phyloP scores from a whole-genome alignment of 108 stramenopile species.

The Pseudonitzschia delicatissima region DNA sequence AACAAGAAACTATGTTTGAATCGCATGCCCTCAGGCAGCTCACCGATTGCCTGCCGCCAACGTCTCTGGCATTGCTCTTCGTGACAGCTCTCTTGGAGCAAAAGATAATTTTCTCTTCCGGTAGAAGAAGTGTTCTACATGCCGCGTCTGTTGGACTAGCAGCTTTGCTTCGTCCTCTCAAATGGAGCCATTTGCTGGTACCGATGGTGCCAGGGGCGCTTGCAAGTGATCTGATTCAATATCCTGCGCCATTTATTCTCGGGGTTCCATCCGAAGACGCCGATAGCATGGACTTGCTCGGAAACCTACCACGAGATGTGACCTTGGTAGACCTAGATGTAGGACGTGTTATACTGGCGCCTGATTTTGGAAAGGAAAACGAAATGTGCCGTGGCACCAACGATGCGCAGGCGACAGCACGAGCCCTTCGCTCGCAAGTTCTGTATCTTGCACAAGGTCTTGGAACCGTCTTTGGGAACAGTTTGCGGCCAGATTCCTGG shows the following conservation, averaged over 20 bases:
- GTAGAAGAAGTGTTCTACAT: slow-evolving; percentile 65
- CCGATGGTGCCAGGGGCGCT: slow-evolving; percentile 76
- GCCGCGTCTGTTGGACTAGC: slow-evolving; percentile 54
- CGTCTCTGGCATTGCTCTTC: slow-evolving; percentile 72
- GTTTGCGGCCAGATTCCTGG: slow-evolving; percentile 62
- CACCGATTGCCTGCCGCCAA: slow-evolving; percentile 65
- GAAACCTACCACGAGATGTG: slow-evolving; percentile 71
- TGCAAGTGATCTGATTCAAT: slow-evolving; percentile 76
- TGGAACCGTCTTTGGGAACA: slow-evolving; percentile 58
- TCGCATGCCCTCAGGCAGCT: slow-evolving; percentile 48
- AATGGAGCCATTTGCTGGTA: slow-evolving; percentile 80
- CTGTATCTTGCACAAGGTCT: slow-evolving; percentile 71
- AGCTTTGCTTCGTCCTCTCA: slow-evolving; percentile 58
- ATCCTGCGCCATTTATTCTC: slow-evolving; percentile 85
- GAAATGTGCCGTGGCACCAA: slow-evolving; percentile 36
- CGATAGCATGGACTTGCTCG: slow-evolving; percentile 53
- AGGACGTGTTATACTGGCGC: slow-evolving; percentile 82
- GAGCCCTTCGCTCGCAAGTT: slow-evolving; percentile 67
- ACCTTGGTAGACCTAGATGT: slow-evolving; percentile 87
- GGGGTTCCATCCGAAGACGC: slow-evolving; percentile 73
- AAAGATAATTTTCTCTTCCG: slow-evolving; percentile 79
- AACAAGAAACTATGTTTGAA: slow-evolving; percentile 50
- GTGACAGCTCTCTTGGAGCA: slow-evolving; percentile 75
- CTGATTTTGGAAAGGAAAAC: slow-evolving; percentile 51
- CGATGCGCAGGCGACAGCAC: slow-evolving; percentile 30